A percentile compares a stretch with the other conserved stretches of the same genome.
phyloP scores from a whole-genome alignment of 31 red algal genomes.

The Asparagopsis taxiformis region DNA sequence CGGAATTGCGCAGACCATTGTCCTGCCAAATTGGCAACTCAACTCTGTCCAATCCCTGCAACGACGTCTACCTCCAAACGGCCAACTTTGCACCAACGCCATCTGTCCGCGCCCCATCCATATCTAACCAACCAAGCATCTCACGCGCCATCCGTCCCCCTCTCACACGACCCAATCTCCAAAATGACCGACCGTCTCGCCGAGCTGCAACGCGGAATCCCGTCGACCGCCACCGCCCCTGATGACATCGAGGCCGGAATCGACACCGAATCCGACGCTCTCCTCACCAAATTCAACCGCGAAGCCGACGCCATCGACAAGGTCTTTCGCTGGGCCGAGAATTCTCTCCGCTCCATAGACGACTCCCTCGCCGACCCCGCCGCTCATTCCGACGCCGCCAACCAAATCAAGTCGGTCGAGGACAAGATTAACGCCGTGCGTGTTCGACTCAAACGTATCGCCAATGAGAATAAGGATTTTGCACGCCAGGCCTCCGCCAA shows the following conservation, averaged over 20 bases:
- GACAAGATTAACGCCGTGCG: slow-evolving; percentile 64
- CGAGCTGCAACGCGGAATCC: slow-evolving; percentile 11
- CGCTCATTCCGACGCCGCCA: slow-evolving; percentile 8
- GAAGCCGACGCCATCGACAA: slow-evolving; percentile 71
- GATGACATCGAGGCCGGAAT: slow-evolving; percentile 60
- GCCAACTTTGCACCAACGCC: no score
- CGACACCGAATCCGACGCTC: slow-evolving; percentile 16
- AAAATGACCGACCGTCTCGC: slow-evolving; percentile 65
- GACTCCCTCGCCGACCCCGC: slow-evolving; percentile 20
- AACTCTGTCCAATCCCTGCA: no score
- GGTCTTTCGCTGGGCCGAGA: slow-evolving; percentile 52
- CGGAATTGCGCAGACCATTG: no score
- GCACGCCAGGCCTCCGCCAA: not conserved
- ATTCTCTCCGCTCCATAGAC: slow-evolving; percentile 30
- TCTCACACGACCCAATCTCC: not conserved
- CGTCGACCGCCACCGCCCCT: not conserved
- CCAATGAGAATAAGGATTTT: slow-evolving; percentile 74
- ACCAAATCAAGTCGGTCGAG: slow-evolving; percentile 49
- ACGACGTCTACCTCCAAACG: no score
- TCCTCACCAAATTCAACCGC: slow-evolving; percentile 49
- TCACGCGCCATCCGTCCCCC: not conserved
- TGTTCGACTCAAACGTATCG: slow-evolving; percentile 72
- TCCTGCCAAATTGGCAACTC: no score
- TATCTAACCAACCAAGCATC: no score
- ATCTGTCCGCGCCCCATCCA: no score